These are phyloP conservation scores for Biancaea sappan DNA, from an alignment of 306 rosid genomes.

Conservation along the genomic window DNA sequence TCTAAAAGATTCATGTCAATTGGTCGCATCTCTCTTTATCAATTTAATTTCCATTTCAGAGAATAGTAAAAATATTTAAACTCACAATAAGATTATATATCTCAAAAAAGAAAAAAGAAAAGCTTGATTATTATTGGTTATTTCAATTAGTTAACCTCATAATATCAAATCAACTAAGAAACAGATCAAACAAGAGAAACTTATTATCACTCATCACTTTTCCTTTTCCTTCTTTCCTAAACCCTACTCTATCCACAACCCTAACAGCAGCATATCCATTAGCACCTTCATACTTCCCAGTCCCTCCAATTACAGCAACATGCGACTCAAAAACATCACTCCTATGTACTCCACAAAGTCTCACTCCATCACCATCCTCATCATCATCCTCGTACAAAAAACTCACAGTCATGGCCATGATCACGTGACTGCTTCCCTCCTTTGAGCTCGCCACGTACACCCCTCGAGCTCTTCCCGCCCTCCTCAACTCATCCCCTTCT, in stretches of 20 bases:
- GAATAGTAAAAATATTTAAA: too few relatives aligned
- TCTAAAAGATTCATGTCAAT: too few relatives aligned
- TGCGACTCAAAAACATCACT: constrained; percentile 66
- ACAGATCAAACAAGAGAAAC: constrained; percentile 65
- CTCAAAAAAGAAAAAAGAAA: background rate
- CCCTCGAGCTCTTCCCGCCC: constrained; percentile 69
- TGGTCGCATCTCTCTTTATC: too few relatives aligned
- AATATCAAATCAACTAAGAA: constrained; percentile 48
- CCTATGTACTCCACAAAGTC: constrained; percentile 64
- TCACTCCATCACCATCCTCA: constrained; percentile 61
- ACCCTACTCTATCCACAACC: constrained; percentile 44
- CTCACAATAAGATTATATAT: constrained; percentile 18
- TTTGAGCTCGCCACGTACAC: constrained; percentile 63
- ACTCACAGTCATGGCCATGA: constrained; percentile 57
- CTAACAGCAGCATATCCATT: constrained; percentile 84
- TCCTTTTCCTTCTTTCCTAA: constrained; percentile 29
- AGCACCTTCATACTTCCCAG: constrained; percentile 68
- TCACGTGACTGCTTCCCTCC: constrained; percentile 67
- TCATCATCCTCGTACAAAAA: constrained; percentile 44
- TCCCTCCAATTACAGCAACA: constrained; percentile 82
- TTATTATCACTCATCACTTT: constrained; percentile 33
- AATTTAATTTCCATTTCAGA: too few relatives aligned
- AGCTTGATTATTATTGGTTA: background rate
- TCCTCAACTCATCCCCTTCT: constrained; percentile 21
- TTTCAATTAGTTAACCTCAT: background rate